These are phyloP conservation scores for Pecoramyces ruminantium DNA, from an alignment of 192 early-diverging fungal species.

Conservation along the genomic window DNA sequence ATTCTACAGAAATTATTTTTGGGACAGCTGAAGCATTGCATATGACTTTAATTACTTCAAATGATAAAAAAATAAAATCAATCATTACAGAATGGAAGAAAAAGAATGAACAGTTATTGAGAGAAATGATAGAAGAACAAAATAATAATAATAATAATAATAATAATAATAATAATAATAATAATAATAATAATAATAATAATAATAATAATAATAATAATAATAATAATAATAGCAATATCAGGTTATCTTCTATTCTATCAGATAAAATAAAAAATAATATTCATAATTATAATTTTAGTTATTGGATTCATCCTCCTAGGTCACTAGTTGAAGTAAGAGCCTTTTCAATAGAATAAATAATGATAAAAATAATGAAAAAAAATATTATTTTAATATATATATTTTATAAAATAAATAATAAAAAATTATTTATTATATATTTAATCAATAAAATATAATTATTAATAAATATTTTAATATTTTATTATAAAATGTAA, in stretches of 20 bases:
- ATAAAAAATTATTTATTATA: no score
- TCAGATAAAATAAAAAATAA: neutral
- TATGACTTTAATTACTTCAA: neutral
- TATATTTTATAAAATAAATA: no score
- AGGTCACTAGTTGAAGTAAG: neutral
- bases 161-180: neutral
- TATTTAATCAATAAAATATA: no score
- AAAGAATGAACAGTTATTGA: neutral
- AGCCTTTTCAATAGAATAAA: neutral
- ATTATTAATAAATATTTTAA: no score
- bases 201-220: neutral
- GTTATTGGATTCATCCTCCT: neutral
- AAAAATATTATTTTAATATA: no score
- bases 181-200: no score
- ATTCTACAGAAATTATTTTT: neutral
- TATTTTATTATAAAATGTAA: no score
- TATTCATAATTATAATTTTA: neutral
- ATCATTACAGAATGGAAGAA: neutral
- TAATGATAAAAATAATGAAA: no score
- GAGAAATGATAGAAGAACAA: neutral
- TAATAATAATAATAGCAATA: no score
- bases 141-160: neutral
- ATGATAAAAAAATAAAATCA: neutral
- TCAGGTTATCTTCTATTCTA: no score
- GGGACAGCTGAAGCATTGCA: neutral